These are phyloP conservation scores for Takashimella tepidaria DNA, from an alignment of 1,284 basidiomycete species.

Conservation along the genomic window DNA sequence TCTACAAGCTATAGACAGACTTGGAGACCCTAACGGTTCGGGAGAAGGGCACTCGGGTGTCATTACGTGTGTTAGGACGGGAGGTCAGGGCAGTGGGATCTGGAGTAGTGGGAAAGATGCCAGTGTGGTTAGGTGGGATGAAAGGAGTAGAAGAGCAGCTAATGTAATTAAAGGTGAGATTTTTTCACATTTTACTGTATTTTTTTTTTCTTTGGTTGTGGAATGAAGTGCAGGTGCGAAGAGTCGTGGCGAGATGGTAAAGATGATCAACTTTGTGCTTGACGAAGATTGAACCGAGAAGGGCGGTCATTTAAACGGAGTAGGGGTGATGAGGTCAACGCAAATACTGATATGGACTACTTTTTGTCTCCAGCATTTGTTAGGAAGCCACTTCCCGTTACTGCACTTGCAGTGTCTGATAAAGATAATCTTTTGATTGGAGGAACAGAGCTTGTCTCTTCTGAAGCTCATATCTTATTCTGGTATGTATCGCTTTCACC, in stretches of 20 bases:
- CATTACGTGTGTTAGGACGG: constrained; percentile 27
- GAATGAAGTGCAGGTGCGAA: too few species aligned
- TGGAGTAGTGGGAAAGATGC: constrained; percentile 44
- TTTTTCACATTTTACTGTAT: neutral
- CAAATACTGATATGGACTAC: neutral
- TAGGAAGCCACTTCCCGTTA: constrained; percentile 42
- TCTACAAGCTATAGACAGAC: constrained; percentile 34
- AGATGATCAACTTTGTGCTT: too few species aligned
- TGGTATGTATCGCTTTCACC: constrained; percentile 44
- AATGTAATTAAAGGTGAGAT: constrained; percentile 42
- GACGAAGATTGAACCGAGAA: too few species aligned
- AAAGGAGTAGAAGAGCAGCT: constrained; percentile 32
- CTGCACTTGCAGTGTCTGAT: constrained; percentile 38
- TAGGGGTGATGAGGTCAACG: too few species aligned
- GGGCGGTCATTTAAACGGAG: too few species aligned
- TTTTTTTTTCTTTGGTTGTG: neutral
- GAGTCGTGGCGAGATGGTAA: too few species aligned
- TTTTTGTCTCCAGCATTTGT: constrained; percentile 30
- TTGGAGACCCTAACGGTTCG: too few species aligned
- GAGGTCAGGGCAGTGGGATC: constrained; percentile 27
- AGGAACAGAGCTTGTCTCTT: constrained; percentile 48
- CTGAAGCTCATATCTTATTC: constrained; percentile 50
- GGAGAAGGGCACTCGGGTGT: constrained; percentile 34
- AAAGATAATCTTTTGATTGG: constrained; percentile 47
- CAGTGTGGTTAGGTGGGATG: constrained; percentile 44